phyloP scores from a whole-genome alignment of 2,329 filamentous ascomycete genomes.

The Trichoderma lentiforme region DNA sequence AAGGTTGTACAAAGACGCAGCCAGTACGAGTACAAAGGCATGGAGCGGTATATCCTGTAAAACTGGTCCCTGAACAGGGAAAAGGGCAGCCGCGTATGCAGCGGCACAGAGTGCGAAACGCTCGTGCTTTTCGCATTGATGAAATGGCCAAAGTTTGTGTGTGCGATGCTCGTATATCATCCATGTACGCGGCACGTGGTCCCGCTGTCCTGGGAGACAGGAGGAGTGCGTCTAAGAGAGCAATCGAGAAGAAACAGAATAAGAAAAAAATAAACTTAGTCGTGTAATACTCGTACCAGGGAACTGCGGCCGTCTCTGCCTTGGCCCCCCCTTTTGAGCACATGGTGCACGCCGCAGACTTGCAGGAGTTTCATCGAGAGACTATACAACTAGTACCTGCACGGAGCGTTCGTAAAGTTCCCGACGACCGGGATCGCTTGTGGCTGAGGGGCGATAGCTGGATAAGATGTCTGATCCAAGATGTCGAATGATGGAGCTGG shows the following conservation, averaged over 20 bases:
- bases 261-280: not conserved
- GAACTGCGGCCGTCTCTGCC: not conserved
- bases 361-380: not conserved
- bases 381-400: not conserved
- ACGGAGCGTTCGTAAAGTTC: slow-evolving; percentile 14
- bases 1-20: not conserved
- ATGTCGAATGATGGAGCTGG: slow-evolving; percentile 2
- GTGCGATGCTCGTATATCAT: not conserved
- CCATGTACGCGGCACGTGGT: not conserved
- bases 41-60: not conserved
- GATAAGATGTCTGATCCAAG: slow-evolving; percentile 9
- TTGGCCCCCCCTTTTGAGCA: not conserved
- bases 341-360: not conserved
- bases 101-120: not conserved
- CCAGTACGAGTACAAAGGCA: not conserved
- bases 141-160: not conserved
- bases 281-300: not conserved
- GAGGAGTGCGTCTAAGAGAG: not conserved
- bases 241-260: not conserved
- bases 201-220: not conserved
- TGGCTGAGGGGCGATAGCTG: not conserved
- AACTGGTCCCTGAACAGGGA: not conserved
- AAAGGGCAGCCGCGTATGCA: not conserved
- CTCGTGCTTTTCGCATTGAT: not conserved
- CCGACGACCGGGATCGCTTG: slow-evolving; percentile 11